A percentile compares a stretch with the other conserved stretches of the same genome.
phyloP scores from a whole-genome alignment of 768 basidiomycete species.

The Coprinopsis strossmayeri region DNA sequence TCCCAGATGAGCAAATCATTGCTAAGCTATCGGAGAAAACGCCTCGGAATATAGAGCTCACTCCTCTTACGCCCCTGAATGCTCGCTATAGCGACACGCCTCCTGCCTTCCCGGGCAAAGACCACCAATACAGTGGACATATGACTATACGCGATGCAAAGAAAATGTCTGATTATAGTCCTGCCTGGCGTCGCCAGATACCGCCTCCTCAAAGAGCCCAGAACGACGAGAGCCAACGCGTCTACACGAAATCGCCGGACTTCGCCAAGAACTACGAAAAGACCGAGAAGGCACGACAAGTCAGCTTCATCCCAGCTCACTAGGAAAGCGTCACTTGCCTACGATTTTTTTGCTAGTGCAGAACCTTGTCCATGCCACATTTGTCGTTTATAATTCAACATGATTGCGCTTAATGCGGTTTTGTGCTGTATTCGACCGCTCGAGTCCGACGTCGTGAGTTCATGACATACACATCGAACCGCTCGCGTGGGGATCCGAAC shows the following conservation, averaged over 20 bases:
- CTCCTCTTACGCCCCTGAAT: background rate
- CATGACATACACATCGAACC: no score
- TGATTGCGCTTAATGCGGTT: no score
- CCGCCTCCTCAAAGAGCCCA: conserved; percentile 26
- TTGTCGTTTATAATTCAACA: no score
- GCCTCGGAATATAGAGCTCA: background rate
- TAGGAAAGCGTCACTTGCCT: no score
- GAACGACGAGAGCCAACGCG: conserved; percentile 17
- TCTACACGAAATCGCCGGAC: conserved; percentile 28
- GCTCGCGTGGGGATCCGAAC: no score
- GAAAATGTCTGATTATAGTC: conserved; percentile 14
- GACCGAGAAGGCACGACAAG: conserved; percentile 7
- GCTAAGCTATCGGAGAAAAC: background rate
- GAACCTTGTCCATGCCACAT: no score
- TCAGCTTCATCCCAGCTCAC: background rate
- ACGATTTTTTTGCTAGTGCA: no score
- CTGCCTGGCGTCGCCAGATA: conserved; percentile 17
- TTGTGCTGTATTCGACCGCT: no score
- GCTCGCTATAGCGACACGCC: conserved; percentile 13
- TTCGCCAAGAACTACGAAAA: conserved; percentile 28
- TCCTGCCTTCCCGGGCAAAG: conserved; percentile 15
- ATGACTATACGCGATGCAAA: conserved; percentile 20
- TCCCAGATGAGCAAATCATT: conserved; percentile 3
- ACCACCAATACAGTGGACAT: conserved; percentile 23
- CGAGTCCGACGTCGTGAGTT: no score